Base-by-base conservation (phyloP, 1,284 basidiomycete species). In the Marasmius sp. region DNA sequence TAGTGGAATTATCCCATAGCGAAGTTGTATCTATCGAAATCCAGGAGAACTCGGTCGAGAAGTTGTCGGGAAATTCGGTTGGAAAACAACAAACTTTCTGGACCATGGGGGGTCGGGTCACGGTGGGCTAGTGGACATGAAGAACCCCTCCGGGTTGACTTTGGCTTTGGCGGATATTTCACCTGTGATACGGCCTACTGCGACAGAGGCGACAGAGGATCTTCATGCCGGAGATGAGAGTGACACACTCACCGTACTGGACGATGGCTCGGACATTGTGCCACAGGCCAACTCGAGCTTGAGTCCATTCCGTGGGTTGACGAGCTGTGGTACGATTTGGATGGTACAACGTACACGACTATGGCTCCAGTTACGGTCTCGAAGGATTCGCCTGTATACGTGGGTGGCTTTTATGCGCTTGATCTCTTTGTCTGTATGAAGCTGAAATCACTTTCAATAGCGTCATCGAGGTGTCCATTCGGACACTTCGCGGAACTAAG, bases 381-480 rank as follows among this genome's bases (percentile, higher is more conserved):
- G 48, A 59, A 62, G 8, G 90, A 92, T 67, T 71, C 77, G 0
- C 89, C 91, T 56, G 86, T 85, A 39, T 91, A 84, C 70, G 89
- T 89, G 69, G 66, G 83, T 77, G n/a, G n/a, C n/a, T n/a, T 6
- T 2, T 6, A 43, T 43, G 6, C 41, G 3, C 16, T 36, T 38
- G 16, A 48, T 45, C n/a, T 14, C 3, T 11, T 14, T 18, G 47
- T 34, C 45, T 2, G 27, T n/a, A 27, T 8, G 22, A 22, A 43
- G 16, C 10, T 43, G 11, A 16, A 38, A 14, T 62, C 58, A 62
- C 43, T 57, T 10, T 20, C 6, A 47, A 14, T 63, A 91, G 91
- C 85, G 87, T 0, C 92, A 85, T 70, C 86, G 95, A 20, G 93
- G 93, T 2, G 79, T 97, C 56, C 83, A 91, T 79, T 81, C 97